These are phyloP conservation scores for Ascocoryne sarcoides DNA, from an alignment of 2,329 filamentous ascomycete genomes.

Conservation along the genomic window DNA sequence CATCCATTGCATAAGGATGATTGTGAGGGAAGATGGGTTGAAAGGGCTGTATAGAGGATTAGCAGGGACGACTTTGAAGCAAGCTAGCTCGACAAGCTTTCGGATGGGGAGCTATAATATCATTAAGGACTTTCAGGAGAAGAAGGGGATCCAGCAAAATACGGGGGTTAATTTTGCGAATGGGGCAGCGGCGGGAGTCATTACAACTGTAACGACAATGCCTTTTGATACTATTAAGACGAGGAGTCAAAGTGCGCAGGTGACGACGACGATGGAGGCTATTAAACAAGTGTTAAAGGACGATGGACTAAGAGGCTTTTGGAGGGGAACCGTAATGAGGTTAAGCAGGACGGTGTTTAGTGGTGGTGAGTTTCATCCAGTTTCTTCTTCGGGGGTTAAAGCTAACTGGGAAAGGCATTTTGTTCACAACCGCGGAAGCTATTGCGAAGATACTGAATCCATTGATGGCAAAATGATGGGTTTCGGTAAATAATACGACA, in stretches of 20 bases:
- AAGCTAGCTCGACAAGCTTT: conserved; percentile 38
- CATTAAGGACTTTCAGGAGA: conserved; percentile 27
- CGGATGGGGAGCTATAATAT: conserved; percentile 42
- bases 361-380: conserved; percentile 36
- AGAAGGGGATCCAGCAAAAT: conserved; percentile 17
- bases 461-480: conserved; percentile 1
- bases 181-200: conserved; percentile 49
- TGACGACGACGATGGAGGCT: conserved; percentile 48
- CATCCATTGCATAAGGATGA: conserved; percentile 27
- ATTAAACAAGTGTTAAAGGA: conserved; percentile 45
- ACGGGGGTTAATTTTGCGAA: conserved; percentile 51
- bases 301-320: conserved; percentile 51
- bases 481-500: no score
- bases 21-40: conserved; percentile 34
- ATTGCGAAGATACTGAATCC: conserved; percentile 8
- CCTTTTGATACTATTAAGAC: conserved; percentile 59
- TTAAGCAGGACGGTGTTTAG: conserved; percentile 54
- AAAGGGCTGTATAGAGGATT: conserved; percentile 37
- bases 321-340: conserved; percentile 61
- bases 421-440: conserved; percentile 10
- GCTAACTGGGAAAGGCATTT: conserved; percentile 2
- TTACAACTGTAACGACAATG: conserved; percentile 51
- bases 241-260: conserved; percentile 48
- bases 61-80: conserved; percentile 38
- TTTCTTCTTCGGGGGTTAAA: not conserved